These are phyloP conservation scores for Coemansia sp. DNA, from an alignment of 192 early-diverging fungal genomes.

Conservation along the genomic window DNA sequence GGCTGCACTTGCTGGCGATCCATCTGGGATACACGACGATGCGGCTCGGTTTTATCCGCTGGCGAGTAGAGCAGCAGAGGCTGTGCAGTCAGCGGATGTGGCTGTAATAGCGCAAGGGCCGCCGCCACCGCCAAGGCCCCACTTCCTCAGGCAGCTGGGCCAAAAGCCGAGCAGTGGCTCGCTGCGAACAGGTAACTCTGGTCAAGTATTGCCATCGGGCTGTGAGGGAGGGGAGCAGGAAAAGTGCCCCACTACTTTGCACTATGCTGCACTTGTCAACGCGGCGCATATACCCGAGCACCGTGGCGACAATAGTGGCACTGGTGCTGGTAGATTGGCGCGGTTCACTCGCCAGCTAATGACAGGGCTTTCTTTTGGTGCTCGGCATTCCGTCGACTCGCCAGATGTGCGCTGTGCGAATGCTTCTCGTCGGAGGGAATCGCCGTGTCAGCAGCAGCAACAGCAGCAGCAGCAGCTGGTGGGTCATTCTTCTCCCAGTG, in stretches of 20 bases:
- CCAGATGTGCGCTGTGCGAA: not conserved
- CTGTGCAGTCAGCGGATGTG: conserved; percentile 5
- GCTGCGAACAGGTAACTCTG: not conserved
- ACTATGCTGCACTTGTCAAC: conserved; percentile 22
- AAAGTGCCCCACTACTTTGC: conserved; percentile 6
- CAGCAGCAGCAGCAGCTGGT: conserved; percentile 4
- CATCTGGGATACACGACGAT: not conserved
- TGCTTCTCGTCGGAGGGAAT: not conserved
- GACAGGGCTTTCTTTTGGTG: conserved; percentile 18
- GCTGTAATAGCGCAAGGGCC: not conserved
- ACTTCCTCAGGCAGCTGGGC: conserved; percentile 26
- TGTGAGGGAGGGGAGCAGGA: not conserved
- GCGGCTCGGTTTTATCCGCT: conserved; percentile 2
- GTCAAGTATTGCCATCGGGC: not conserved
- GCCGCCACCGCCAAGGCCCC: conserved; percentile 20
- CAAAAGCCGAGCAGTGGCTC: not conserved
- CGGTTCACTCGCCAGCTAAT: conserved; percentile 35
- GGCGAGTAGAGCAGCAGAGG: conserved; percentile 1
- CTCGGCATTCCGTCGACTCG: conserved; percentile 7
- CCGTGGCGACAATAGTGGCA: conserved; percentile 1
- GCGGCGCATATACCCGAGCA: conserved; percentile 22
- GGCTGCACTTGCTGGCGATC: conserved; percentile 4
- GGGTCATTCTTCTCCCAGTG: not conserved
- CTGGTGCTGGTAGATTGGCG: conserved; percentile 26
- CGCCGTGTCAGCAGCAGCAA: conserved; percentile 2